A percentile compares a stretch with the other conserved stretches of the same genome.
These are phyloP conservation scores for Eimeria mitis DNA, from an alignment of 169 alveolate species.

Conservation along the genomic window DNA sequence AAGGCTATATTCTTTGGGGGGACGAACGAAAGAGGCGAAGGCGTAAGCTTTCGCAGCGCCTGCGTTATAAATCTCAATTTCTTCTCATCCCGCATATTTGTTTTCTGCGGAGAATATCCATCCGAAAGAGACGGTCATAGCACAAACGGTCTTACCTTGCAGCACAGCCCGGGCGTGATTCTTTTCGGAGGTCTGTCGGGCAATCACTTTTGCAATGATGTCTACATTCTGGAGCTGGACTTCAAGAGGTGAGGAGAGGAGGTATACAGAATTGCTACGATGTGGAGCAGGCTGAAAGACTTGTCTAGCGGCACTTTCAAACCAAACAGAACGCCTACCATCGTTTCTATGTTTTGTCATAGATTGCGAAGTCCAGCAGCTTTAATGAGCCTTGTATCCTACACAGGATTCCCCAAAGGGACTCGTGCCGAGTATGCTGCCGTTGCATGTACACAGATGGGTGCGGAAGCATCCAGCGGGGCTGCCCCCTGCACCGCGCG, in stretches of 20 bases:
- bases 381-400: not conserved
- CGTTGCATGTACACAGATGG: conserved; percentile 45
- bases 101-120: conserved; percentile 90
- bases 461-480: conserved; percentile 85
- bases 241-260: conserved; percentile 87
- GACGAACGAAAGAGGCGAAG: conserved; percentile 87
- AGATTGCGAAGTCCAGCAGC: not conserved
- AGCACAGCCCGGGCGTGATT: conserved; percentile 87
- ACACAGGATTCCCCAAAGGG: not conserved
- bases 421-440: not conserved
- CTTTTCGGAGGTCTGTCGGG: conserved; percentile 92
- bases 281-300: not conserved
- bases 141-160: conserved; percentile 88
- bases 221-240: conserved; percentile 90
- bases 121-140: conserved; percentile 92
- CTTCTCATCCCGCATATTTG: conserved; percentile 89
- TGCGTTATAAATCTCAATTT: conserved; percentile 89
- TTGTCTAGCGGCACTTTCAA: not conserved
- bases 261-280: not conserved
- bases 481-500: conserved; percentile 90
- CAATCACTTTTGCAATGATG: conserved; percentile 89
- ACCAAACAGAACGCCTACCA: not conserved
- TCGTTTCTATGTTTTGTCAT: not conserved
- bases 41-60: conserved; percentile 87
- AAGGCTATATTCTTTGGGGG: conserved; percentile 93